Conservation (phyloP, 2,329 filamentous ascomycete species). For the Trichothecium roseum region DNA sequence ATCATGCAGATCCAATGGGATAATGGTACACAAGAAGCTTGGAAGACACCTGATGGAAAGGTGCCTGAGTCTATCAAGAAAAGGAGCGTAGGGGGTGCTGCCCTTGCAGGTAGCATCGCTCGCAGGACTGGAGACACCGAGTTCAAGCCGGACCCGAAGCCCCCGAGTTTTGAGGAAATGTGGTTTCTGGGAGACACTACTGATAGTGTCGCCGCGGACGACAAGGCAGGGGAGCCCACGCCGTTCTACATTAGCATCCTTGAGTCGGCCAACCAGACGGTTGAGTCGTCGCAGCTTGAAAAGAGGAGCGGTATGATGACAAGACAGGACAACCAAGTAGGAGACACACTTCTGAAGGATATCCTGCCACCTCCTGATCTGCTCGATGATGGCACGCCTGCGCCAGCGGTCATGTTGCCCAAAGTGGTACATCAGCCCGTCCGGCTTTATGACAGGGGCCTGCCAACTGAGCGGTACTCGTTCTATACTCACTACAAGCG, state of each 20-base stretch:
- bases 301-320: constrained; percentile 11
- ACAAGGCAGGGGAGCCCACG: constrained; percentile 76
- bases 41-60: constrained; percentile 34
- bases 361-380: constrained; percentile 54
- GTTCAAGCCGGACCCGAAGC: constrained; percentile 42
- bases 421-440: constrained; percentile 65
- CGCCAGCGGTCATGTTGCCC: constrained; percentile 62
- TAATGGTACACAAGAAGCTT: constrained; percentile 41
- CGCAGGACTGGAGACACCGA: constrained; percentile 9
- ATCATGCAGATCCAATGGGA: constrained; percentile 69
- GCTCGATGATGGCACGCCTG: constrained; percentile 60
- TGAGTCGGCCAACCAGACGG: constrained; percentile 26
- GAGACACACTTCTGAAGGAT: constrained; percentile 12
- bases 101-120: constrained; percentile 12
- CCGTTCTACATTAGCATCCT: constrained; percentile 80
- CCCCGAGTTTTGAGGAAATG: constrained; percentile 59
- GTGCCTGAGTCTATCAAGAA: constrained; percentile 16
- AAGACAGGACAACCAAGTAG: constrained; percentile 12
- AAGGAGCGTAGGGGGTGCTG: constrained; percentile 14
- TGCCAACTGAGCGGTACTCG: constrained; percentile 76
- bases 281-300: constrained; percentile 14
- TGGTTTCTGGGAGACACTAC: constrained; percentile 79
- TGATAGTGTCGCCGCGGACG: constrained; percentile 53
- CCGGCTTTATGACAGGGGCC: constrained; percentile 73
- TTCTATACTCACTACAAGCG: constrained; percentile 92